These are phyloP conservation scores for Yamadazyma spencermartinsiae DNA, from an alignment of 1,139 yeast species.

Conservation along the genomic window DNA sequence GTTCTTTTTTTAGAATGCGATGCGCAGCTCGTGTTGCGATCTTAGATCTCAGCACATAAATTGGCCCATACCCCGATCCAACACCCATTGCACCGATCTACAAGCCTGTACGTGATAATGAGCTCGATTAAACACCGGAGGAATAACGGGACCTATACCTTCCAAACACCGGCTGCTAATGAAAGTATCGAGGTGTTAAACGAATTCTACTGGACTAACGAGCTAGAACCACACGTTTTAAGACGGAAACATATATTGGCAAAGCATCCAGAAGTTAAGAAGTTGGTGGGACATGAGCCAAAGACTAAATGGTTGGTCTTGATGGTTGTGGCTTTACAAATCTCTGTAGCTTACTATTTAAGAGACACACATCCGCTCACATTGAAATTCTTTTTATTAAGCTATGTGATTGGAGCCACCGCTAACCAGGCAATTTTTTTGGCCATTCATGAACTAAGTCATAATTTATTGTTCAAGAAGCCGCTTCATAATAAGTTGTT, in stretches of 20 bases:
- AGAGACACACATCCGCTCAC: slow-evolving; percentile 55
- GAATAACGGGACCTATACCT: slow-evolving; percentile 34
- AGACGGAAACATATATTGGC: slow-evolving; percentile 73
- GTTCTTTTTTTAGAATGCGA: too few relatives aligned
- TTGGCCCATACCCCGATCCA: background rate
- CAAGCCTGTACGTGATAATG: background rate
- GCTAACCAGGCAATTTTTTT: slow-evolving; percentile 79
- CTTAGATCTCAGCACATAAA: too few relatives aligned
- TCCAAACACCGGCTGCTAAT: slow-evolving; percentile 46
- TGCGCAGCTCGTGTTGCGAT: too few relatives aligned
- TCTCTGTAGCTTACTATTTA: slow-evolving; percentile 59
- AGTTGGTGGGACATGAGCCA: slow-evolving; percentile 86
- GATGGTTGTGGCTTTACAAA: slow-evolving; percentile 65
- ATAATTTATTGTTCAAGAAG: slow-evolving; percentile 79
- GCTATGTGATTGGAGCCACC: slow-evolving; percentile 84
- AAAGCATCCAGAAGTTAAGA: slow-evolving; percentile 76
- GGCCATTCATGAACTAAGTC: slow-evolving; percentile 87
- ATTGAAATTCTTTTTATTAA: slow-evolving; percentile 58
- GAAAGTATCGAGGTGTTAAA: slow-evolving; percentile 41
- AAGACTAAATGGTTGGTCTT: slow-evolving; percentile 73
- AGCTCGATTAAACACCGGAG: slow-evolving; percentile 35
- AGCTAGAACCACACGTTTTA: slow-evolving; percentile 75
- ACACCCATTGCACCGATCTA: background rate
- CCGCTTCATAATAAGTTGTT: slow-evolving; percentile 77
- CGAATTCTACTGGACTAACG: slow-evolving; percentile 83